phyloP scores from a whole-genome alignment of 208 protist species.

The Crithidia sp. region DNA sequence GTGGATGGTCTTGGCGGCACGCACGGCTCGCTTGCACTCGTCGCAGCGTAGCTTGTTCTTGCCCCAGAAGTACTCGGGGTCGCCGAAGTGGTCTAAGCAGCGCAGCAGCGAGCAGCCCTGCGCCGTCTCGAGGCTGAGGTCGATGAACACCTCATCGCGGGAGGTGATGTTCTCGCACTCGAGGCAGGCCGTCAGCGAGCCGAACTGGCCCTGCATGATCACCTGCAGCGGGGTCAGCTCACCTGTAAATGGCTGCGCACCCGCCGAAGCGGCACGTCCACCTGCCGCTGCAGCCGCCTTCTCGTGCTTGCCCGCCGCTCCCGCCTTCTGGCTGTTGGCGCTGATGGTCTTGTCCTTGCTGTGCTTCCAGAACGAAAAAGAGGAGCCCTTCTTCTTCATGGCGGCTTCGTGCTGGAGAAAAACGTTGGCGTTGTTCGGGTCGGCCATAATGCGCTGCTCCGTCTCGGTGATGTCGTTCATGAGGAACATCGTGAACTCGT shows the following conservation, averaged over 20 bases:
- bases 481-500: constrained; percentile 92
- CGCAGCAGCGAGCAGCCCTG: constrained; percentile 82
- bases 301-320: constrained; percentile 8
- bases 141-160: constrained; percentile 81
- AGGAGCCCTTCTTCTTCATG: constrained; percentile 45
- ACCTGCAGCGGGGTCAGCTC: constrained; percentile 65
- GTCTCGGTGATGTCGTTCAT: constrained; percentile 86
- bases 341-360: constrained; percentile 33
- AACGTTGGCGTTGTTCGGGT: constrained; percentile 62
- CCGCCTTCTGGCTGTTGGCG: constrained; percentile 16
- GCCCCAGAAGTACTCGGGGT: constrained; percentile 78
- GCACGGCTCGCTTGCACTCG: constrained; percentile 57
- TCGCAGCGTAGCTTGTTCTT: constrained; percentile 90
- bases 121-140: constrained; percentile 80
- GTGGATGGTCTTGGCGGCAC: constrained; percentile 82
- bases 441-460: constrained; percentile 71
- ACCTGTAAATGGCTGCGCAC: constrained; percentile 6
- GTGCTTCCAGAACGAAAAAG: constrained; percentile 51
- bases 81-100: constrained; percentile 79
- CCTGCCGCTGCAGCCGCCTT: constrained; percentile 6
- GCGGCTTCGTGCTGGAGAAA: constrained; percentile 47
- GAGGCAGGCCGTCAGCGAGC: constrained; percentile 74
- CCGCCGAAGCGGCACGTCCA: too few species aligned
- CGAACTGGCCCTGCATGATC: constrained; percentile 81
- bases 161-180: constrained; percentile 72